Conservation (phyloP, 345 rosid genomes). For the Citrus trifoliata region DNA sequence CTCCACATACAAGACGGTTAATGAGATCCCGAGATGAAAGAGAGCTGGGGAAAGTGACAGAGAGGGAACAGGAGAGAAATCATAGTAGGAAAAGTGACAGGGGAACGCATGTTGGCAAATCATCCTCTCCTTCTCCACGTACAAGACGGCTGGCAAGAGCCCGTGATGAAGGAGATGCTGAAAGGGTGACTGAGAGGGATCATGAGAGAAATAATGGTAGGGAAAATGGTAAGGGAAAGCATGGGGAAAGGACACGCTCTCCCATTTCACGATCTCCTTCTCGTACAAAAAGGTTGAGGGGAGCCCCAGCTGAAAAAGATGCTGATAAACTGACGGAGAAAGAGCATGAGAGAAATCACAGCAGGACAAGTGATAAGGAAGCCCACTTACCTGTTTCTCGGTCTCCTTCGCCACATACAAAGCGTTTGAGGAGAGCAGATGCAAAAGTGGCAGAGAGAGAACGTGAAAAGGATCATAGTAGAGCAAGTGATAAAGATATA, state of each 20-base stretch:
- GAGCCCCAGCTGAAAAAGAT: slow-evolving; percentile 51
- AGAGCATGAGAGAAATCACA: slow-evolving; percentile 18
- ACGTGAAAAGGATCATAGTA: slow-evolving; percentile 18
- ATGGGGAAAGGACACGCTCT: slow-evolving; percentile 19
- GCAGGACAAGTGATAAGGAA: slow-evolving; percentile 19
- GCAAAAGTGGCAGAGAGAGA: slow-evolving; percentile 40
- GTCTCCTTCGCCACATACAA: slow-evolving; percentile 79
- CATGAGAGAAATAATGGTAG: slow-evolving; percentile 35
- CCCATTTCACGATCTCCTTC: slow-evolving; percentile 65
- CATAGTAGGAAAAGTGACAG: slow-evolving; percentile 43
- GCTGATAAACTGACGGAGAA: slow-evolving; percentile 38
- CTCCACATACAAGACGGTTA: slow-evolving; percentile 66
- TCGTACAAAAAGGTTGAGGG: slow-evolving; percentile 57
- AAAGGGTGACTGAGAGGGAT: slow-evolving; percentile 47
- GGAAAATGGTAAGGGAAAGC: slow-evolving; percentile 44
- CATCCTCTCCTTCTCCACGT: slow-evolving; percentile 63
- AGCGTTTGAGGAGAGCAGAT: slow-evolving; percentile 55
- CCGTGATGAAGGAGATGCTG: slow-evolving; percentile 47
- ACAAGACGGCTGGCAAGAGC: slow-evolving; percentile 59
- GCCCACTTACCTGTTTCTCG: slow-evolving; percentile 23
- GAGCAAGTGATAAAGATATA: slow-evolving; percentile 14
- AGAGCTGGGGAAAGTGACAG: slow-evolving; percentile 41
- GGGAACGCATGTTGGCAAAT: slow-evolving; percentile 29
- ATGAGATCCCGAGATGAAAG: slow-evolving; percentile 53
- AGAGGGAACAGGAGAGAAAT: slow-evolving; percentile 44